Conservation (phyloP, 768 basidiomycete species). For the Lactarius sanguifluus region DNA sequence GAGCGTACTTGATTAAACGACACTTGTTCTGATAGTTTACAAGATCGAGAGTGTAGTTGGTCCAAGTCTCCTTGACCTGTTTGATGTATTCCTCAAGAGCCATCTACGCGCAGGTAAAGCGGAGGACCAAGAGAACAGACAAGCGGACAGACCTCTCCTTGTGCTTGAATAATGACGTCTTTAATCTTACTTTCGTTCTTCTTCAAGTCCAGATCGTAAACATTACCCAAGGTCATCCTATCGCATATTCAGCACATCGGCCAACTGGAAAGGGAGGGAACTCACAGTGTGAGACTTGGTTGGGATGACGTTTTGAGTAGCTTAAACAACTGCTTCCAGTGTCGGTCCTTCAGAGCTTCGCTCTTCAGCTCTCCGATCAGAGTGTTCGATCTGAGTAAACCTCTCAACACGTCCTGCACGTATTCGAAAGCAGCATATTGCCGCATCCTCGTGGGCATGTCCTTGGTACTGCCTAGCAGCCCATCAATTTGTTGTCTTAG, state of each 20-base stretch:
- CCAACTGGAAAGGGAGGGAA: conserved; percentile 11
- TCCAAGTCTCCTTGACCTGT: conserved; percentile 97
- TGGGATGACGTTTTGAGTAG: conserved; percentile 70
- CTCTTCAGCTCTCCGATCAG: conserved; percentile 94
- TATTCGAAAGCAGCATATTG: conserved; percentile 99
- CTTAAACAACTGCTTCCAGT: conserved; percentile 98
- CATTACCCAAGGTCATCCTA: conserved; percentile 93
- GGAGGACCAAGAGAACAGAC: conserved; percentile 23
- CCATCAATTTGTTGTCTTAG: conserved; percentile 90
- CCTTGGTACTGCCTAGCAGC: conserved; percentile 90
- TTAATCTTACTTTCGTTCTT: conserved; percentile 89
- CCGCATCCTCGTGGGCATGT: conserved; percentile 98
- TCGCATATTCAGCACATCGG: conserved; percentile 19
- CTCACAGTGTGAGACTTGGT: conserved; percentile 72
- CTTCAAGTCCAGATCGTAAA: conserved; percentile 96
- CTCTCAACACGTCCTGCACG: conserved; percentile 87
- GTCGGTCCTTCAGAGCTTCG: conserved; percentile 94
- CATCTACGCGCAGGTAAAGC: conserved; percentile 58
- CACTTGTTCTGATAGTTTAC: conserved; percentile 99
- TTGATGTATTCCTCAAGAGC: conserved; percentile 94
- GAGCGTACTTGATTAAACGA: conserved; percentile 76
- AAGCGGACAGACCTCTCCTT: conserved; percentile 73
- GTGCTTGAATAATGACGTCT: conserved; percentile 94
- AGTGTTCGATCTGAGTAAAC: conserved; percentile 84
- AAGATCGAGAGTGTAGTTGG: conserved; percentile 90